These are phyloP conservation scores for Cercophora samala DNA, from an alignment of 495 filamentous ascomycete genomes.

Conservation along the genomic window DNA sequence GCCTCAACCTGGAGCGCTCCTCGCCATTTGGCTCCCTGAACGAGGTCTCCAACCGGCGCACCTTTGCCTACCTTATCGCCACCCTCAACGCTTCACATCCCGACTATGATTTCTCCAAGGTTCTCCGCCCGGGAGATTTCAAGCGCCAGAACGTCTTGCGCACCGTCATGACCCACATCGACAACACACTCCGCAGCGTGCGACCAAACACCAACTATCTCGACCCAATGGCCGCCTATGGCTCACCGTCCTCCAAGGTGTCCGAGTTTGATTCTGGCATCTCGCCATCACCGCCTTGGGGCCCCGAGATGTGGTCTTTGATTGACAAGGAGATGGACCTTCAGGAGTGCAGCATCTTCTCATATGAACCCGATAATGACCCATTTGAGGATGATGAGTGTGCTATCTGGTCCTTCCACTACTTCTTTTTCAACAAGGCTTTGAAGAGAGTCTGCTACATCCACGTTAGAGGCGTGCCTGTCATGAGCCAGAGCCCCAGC, in stretches of 20 bases:
- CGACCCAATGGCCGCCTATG: constrained; percentile 26
- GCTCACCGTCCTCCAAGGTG: constrained; percentile 28
- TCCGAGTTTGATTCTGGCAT: constrained; percentile 29
- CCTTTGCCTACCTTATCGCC: constrained; percentile 93
- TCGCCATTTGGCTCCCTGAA: constrained; percentile 88
- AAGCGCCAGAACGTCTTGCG: constrained; percentile 69
- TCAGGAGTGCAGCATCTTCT: constrained; percentile 78
- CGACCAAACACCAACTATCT: constrained; percentile 50
- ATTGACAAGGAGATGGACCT: constrained; percentile 91
- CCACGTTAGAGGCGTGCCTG: constrained; percentile 79
- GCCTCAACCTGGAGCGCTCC: constrained; percentile 73
- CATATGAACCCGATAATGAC: constrained; percentile 79
- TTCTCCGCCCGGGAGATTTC: constrained; percentile 84
- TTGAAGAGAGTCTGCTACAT: constrained; percentile 94
- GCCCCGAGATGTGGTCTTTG: constrained; percentile 80
- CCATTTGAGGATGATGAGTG: constrained; percentile 85
- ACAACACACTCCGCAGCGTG: constrained; percentile 80
- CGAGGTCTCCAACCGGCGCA: constrained; percentile 80
- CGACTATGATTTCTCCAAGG: constrained; percentile 95
- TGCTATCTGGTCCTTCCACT: constrained; percentile 90
- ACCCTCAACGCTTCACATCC: constrained; percentile 96
- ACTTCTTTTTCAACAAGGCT: constrained; percentile 95
- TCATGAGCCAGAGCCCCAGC: constrained; percentile 68
- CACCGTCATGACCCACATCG: constrained; percentile 76
- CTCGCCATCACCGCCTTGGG: constrained; percentile 57